A percentile compares a stretch with the other conserved stretches of the same genome.
These are phyloP conservation scores for Effrenium voratum DNA, from an alignment of 73 alveolate genomes.

Conservation along the genomic window DNA sequence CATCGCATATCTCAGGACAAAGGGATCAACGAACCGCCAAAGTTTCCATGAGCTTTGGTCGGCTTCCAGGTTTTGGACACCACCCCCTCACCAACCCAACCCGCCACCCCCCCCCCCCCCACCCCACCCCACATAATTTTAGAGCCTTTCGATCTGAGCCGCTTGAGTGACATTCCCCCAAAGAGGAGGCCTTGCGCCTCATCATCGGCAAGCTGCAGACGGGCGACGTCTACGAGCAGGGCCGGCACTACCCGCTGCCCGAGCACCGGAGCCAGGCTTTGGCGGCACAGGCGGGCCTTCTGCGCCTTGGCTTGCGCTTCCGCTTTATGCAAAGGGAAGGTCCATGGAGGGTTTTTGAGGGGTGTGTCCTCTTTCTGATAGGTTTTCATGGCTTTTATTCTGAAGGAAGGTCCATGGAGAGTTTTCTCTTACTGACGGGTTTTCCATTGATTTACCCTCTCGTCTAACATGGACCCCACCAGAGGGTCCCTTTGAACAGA, in stretches of 20 bases:
- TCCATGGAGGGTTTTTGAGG: background rate
- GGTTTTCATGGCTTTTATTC: no score
- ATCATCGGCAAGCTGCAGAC: conserved; percentile 78
- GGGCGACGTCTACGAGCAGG: conserved; percentile 65
- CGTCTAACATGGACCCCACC: no score
- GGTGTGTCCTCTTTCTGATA: background rate
- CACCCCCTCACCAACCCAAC: no score
- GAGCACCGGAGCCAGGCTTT: conserved; percentile 72
- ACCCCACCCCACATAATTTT: background rate
- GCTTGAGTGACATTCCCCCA: background rate
- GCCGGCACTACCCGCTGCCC: conserved; percentile 71
- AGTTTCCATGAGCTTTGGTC: no score
- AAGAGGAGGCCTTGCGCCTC: conserved; percentile 62
- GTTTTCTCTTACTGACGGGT: no score
- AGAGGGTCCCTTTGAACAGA: no score
- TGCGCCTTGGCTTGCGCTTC: background rate
- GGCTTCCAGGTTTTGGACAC: no score
- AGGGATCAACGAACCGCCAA: no score
- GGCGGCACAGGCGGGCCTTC: conserved; percentile 67
- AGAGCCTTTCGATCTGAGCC: no score
- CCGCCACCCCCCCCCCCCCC: background rate
- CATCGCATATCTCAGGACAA: no score
- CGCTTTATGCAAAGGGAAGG: background rate
- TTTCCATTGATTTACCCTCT: no score
- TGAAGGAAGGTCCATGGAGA: no score